These are phyloP conservation scores for Paulownia fortunei DNA, from an alignment of 257 asterid genomes.

Conservation along the genomic window DNA sequence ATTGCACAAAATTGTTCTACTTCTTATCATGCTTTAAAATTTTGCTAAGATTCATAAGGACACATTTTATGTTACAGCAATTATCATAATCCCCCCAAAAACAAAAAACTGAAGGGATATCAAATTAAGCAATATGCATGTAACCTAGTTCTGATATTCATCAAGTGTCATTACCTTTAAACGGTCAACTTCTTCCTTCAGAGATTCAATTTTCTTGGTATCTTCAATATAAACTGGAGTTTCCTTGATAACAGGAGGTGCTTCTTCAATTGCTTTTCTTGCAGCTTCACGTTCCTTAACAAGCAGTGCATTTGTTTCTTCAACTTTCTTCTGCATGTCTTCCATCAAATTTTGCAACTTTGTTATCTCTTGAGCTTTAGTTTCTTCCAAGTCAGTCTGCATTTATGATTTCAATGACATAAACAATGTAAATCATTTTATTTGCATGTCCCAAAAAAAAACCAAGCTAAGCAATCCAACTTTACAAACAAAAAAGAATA, in stretches of 20 bases:
- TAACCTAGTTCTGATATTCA: slow-evolving; percentile 20
- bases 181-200: slow-evolving; percentile 68
- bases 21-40: neutral
- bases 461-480: slow-evolving; percentile 18
- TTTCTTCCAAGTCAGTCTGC: slow-evolving; percentile 95
- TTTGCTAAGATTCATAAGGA: neutral
- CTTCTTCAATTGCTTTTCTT: slow-evolving; percentile 88
- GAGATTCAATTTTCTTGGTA: slow-evolving; percentile 74
- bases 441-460: slow-evolving; percentile 20
- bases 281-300: slow-evolving; percentile 88
- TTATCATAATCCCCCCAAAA: slow-evolving; percentile 10
- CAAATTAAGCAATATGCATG: slow-evolving; percentile 12
- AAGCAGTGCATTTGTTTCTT: slow-evolving; percentile 70
- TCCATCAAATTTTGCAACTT: slow-evolving; percentile 74
- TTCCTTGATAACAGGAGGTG: slow-evolving; percentile 95
- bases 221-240: slow-evolving; percentile 88
- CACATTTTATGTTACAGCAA: slow-evolving; percentile 7
- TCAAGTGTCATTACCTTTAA: slow-evolving; percentile 65
- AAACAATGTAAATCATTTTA: neutral
- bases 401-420: slow-evolving; percentile 31
- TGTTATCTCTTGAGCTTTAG: slow-evolving; percentile 76
- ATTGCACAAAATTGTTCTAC: neutral
- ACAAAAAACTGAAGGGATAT: slow-evolving; percentile 14
- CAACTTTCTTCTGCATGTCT: slow-evolving; percentile 78
- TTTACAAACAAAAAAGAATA: neutral